phyloP scores from a whole-genome alignment of 2,329 filamentous ascomycete species.

The Arthrocladium fulminans region DNA sequence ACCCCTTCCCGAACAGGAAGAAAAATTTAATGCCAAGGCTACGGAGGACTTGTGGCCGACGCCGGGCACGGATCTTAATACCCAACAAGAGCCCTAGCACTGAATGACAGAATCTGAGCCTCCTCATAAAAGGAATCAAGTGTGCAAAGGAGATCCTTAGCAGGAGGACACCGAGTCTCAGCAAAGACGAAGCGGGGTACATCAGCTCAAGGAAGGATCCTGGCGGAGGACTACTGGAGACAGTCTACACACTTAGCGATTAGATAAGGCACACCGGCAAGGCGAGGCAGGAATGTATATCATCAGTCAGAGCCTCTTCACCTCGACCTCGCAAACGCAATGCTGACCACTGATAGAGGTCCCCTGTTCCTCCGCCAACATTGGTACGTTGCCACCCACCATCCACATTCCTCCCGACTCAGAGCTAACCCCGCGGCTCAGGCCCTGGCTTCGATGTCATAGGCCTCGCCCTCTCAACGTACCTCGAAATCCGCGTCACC shows the following conservation, averaged over 20 bases:
- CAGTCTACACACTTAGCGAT: not conserved
- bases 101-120: too few species aligned
- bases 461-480: conserved; percentile 81
- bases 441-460: conserved; percentile 95
- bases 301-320: conserved; percentile 16
- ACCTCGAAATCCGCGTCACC: conserved; percentile 79
- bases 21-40: conserved; percentile 8
- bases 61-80: not conserved
- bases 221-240: not conserved
- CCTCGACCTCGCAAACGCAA: not conserved
- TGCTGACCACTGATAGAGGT: conserved; percentile 15
- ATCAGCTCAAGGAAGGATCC: not conserved
- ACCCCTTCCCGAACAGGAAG: conserved; percentile 6
- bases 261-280: not conserved
- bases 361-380: conserved; percentile 94
- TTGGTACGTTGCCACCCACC: conserved; percentile 43
- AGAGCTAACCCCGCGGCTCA: not conserved
- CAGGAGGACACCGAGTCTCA: not conserved
- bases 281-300: too few species aligned
- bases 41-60: not conserved
- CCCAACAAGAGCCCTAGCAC: too few species aligned
- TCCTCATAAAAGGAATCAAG: too few species aligned
- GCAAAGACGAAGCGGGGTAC: not conserved
- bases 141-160: not conserved
- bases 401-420: not conserved